These are phyloP conservation scores for Cladophialophora immunda DNA, from an alignment of 2,329 filamentous ascomycete genomes.

Conservation along the genomic window DNA sequence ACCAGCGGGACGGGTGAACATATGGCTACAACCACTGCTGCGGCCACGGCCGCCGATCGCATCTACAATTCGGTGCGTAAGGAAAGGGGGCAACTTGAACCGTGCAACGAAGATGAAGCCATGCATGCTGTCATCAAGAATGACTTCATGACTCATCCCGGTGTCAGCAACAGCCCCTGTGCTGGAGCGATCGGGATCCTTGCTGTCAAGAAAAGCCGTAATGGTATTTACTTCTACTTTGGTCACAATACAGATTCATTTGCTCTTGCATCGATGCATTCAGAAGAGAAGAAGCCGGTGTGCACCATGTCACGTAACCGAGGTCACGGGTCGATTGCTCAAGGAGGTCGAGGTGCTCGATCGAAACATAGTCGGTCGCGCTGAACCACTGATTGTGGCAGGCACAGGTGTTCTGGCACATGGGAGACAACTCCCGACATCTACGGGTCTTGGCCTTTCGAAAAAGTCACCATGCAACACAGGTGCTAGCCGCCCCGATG, in stretches of 20 bases:
- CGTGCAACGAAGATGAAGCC: constrained; percentile 78
- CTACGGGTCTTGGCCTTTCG: neutral
- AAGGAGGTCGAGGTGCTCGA: constrained; percentile 49
- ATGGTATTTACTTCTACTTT: constrained; percentile 86
- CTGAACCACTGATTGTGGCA: neutral
- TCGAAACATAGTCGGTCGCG: constrained; percentile 39
- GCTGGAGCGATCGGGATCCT: constrained; percentile 91
- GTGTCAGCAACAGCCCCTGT: constrained; percentile 80
- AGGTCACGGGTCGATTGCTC: constrained; percentile 61
- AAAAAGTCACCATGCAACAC: neutral
- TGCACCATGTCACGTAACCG: constrained; percentile 87
- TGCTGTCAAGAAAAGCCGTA: constrained; percentile 81
- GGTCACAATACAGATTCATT: constrained; percentile 94
- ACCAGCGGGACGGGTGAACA: constrained; percentile 97
- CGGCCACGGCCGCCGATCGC: constrained; percentile 83
- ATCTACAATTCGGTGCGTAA: constrained; percentile 75
- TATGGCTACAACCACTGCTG: constrained; percentile 95
- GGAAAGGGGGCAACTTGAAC: constrained; percentile 69
- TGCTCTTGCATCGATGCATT: constrained; percentile 86
- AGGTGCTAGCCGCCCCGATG: no score
- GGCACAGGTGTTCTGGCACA: neutral
- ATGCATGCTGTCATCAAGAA: constrained; percentile 79
- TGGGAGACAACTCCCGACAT: neutral
- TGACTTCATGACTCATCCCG: constrained; percentile 93
- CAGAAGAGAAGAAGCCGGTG: constrained; percentile 74